Evolutionary conservation across 1,284 basidiomycete species (phyloP).

Genomic region (Pholiota adiposa): DNA sequence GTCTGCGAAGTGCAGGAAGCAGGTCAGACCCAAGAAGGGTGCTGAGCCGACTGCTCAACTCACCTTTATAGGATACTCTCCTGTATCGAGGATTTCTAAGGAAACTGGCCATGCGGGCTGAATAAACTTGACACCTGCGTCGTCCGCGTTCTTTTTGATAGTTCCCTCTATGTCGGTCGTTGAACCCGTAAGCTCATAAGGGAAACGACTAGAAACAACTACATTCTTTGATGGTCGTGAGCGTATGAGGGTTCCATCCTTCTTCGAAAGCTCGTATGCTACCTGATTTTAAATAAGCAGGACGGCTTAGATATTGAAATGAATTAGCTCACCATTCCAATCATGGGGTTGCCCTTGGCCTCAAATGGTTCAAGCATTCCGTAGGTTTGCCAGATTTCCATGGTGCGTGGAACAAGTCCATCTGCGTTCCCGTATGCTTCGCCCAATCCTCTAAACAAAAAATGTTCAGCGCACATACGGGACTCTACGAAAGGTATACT

Average conservation of each 20-base stretch:
- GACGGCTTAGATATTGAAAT: neutral
- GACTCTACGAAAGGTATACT: neutral
- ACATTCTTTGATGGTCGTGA: conserved; percentile 9
- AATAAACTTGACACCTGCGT: conserved; percentile 8
- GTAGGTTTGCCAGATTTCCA: conserved; percentile 34
- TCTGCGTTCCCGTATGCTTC: conserved; percentile 32
- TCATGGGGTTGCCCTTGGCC: conserved; percentile 10
- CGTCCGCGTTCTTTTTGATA: conserved; percentile 9
- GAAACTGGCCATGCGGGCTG: conserved; percentile 15
- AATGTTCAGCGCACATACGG: neutral
- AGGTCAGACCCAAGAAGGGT: neutral
- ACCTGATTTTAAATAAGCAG: conserved; percentile 1
- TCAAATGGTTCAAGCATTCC: conserved; percentile 23
- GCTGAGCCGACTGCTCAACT: neutral
- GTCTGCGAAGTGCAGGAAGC: neutral
- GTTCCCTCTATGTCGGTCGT: conserved; percentile 12
- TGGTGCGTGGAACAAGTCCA: conserved; percentile 34
- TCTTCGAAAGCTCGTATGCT: conserved; percentile 4
- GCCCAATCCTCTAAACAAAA: neutral
- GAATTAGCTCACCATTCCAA: conserved; percentile 7
- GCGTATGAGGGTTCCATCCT: neutral
- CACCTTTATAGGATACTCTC: conserved; percentile 7
- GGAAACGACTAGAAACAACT: conserved; percentile 13
- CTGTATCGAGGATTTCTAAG: neutral
- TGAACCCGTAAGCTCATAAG: conserved; percentile 12